Conservation (phyloP, 441 rosid genomes). For the Populus hybrid region DNA sequence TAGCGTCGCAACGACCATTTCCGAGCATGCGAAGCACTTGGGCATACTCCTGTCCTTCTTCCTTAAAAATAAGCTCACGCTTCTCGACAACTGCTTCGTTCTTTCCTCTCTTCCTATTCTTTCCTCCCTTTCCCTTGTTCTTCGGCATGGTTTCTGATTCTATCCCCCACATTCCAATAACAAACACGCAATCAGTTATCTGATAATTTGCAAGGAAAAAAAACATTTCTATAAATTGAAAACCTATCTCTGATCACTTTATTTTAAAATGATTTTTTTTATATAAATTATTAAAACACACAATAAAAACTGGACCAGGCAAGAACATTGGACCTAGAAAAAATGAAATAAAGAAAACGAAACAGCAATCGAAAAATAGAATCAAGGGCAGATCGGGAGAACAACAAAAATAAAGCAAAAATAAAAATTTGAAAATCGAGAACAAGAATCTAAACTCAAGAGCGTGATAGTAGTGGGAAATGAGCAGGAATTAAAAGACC, state of each 20-base stretch:
- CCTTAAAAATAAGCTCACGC: slow-evolving; percentile 71
- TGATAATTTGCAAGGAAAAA: neutral
- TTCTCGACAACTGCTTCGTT: slow-evolving; percentile 75
- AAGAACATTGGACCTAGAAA: too few species aligned
- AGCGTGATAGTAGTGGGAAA: too few species aligned
- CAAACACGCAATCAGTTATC: neutral
- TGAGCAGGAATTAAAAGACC: too few species aligned
- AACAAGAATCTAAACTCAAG: too few species aligned
- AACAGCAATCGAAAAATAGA: too few species aligned
- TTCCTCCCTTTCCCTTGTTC: slow-evolving; percentile 84
- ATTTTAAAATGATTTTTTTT: too few species aligned
- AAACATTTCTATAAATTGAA: neutral
- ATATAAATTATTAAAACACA: too few species aligned
- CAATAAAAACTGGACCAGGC: too few species aligned
- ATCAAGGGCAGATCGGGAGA: too few species aligned
- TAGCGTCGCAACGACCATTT: slow-evolving; percentile 65
- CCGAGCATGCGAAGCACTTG: slow-evolving; percentile 78
- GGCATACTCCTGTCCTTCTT: slow-evolving; percentile 79
- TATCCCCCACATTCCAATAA: neutral
- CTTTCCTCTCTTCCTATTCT: slow-evolving; percentile 89
- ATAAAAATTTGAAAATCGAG: too few species aligned
- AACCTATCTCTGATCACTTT: neutral
- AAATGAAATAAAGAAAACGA: too few species aligned
- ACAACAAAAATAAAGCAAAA: too few species aligned
- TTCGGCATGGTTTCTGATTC: slow-evolving; percentile 49